Conservation (phyloP, 441 rosid species). For the Gossypium davidsonii region DNA sequence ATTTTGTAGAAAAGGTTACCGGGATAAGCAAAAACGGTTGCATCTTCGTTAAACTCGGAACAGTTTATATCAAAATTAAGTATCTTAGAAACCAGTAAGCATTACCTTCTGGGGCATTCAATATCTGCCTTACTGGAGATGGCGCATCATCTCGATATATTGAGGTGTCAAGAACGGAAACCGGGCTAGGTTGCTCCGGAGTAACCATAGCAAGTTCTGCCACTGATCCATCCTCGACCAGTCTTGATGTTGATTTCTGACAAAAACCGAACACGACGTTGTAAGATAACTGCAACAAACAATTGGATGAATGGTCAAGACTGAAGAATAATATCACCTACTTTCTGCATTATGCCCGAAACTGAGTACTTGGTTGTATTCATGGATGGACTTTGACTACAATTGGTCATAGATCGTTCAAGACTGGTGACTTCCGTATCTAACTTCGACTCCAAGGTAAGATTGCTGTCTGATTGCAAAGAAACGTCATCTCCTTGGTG, state of each 20-base stretch:
- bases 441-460: conserved; percentile 30
- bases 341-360: conserved; percentile 41
- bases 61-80: neutral
- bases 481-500: conserved; percentile 52
- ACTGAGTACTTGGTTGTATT: conserved; percentile 31
- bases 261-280: conserved; percentile 6
- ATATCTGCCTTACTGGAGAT: conserved; percentile 50
- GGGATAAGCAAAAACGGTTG: neutral
- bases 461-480: conserved; percentile 46
- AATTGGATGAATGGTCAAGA: conserved; percentile 2
- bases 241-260: conserved; percentile 42
- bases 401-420: conserved; percentile 24
- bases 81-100: neutral
- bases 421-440: conserved; percentile 37
- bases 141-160: conserved; percentile 47
- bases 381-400: conserved; percentile 30
- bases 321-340: conserved; percentile 25
- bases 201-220: conserved; percentile 41
- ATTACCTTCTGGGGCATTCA: conserved; percentile 38
- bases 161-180: conserved; percentile 70
- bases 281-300: conserved; percentile 15
- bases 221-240: conserved; percentile 41
- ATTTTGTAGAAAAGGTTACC: neutral
- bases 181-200: conserved; percentile 76
- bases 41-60: neutral